Percentiles rank a stretch among this genome's conserved stretches.
phyloP scores from a whole-genome alignment of 805 yeast species.

The Candida caryicola region DNA sequence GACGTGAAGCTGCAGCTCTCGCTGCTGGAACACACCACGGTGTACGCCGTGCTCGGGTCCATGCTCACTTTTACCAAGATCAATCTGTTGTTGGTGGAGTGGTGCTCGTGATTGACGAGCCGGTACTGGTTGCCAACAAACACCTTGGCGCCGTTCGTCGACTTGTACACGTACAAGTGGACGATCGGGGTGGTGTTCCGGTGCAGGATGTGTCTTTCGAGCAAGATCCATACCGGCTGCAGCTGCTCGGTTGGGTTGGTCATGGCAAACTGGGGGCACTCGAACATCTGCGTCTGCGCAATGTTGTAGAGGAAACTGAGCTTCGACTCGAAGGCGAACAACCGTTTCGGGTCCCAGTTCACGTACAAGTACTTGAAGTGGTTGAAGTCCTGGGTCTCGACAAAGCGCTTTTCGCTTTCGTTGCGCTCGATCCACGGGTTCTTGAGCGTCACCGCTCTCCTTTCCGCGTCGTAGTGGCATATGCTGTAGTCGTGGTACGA shows the following conservation, averaged over 20 bases:
- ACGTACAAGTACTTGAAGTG: conserved; percentile 54
- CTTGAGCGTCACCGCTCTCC: conserved; percentile 16
- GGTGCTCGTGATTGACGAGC: conserved; percentile 16
- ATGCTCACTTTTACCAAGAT: conserved; percentile 30
- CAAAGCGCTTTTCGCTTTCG: conserved; percentile 15
- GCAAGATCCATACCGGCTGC: conserved; percentile 44
- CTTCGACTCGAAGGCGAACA: conserved; percentile 18
- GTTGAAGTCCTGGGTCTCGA: conserved; percentile 21
- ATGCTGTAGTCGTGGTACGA: conserved; percentile 73
- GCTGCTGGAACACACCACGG: conserved; percentile 20
- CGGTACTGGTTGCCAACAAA: conserved; percentile 24
- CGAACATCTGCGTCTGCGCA: conserved; percentile 14
- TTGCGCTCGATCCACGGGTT: conserved; percentile 37
- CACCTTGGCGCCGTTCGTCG: conserved; percentile 29
- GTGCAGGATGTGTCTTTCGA: conserved; percentile 46
- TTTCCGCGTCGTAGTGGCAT: conserved; percentile 20
- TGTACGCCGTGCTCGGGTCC: conserved; percentile 24
- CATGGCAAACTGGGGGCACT: conserved; percentile 46
- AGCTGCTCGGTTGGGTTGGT: conserved; percentile 23
- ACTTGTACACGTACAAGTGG: conserved; percentile 18
- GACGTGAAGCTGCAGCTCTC: conserved; percentile 26
- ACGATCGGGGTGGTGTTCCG: conserved; percentile 9
- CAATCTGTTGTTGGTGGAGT: conserved; percentile 35
- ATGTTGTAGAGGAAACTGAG: conserved; percentile 20
- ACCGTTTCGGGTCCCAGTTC: conserved; percentile 55